Evolutionary conservation across 306 rosid genomes (phyloP).

Genomic region (Dalbergia cochinchinensis): DNA sequence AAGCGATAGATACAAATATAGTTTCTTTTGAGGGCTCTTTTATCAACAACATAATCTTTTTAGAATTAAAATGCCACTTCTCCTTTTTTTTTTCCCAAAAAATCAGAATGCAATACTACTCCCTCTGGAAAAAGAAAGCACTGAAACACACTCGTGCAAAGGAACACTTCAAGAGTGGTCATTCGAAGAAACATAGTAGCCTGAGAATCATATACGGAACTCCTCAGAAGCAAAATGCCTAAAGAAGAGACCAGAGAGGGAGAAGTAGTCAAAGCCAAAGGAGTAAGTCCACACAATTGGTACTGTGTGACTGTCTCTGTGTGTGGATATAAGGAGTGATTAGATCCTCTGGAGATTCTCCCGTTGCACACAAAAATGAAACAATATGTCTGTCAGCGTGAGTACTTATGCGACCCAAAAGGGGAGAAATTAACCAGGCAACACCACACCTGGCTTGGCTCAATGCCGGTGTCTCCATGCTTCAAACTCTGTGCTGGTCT

Average conservation of each 20-base stretch:
- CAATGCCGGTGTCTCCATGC: slow-evolving; percentile 52
- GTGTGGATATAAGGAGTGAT: not conserved
- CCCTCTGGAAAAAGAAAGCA: not conserved
- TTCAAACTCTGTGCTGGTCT: too few relatives aligned
- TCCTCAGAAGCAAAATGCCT: not conserved
- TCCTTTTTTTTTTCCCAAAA: too few relatives aligned
- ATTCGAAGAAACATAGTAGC: not conserved
- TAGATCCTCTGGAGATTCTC: slow-evolving; percentile 55
- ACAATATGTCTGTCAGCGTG: slow-evolving; percentile 51
- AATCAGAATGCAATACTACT: too few relatives aligned
- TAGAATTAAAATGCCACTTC: too few relatives aligned
- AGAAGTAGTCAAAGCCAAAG: not conserved
- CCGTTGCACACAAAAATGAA: slow-evolving; percentile 46
- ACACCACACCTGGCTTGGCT: slow-evolving; percentile 61
- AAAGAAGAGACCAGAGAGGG: too few relatives aligned
- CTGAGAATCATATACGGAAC: not conserved
- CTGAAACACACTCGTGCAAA: not conserved
- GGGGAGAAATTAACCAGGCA: slow-evolving; percentile 48
- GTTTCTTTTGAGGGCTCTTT: too few relatives aligned
- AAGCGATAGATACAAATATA: too few relatives aligned
- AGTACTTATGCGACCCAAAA: slow-evolving; percentile 52
- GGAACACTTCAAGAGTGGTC: not conserved
- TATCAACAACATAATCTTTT: too few relatives aligned
- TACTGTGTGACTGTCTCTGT: not conserved
- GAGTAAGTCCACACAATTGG: not conserved